Conservation (phyloP, 2,329 filamentous ascomycete species). For the Cladosporium sp. region DNA sequence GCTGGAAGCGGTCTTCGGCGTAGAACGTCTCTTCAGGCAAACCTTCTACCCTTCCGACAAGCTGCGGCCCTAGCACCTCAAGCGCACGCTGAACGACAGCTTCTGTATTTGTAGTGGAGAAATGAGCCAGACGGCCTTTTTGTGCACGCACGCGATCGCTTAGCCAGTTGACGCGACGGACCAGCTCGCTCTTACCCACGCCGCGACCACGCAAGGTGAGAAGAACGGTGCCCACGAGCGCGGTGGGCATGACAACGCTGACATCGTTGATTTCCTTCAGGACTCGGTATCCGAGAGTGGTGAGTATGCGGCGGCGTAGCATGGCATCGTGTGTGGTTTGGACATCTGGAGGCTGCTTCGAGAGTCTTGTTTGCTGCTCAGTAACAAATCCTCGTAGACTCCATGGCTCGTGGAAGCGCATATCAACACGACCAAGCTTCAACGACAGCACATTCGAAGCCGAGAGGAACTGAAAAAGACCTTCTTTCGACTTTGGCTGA, state of each 20-base stretch:
- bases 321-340: slow-evolving; percentile 33
- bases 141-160: slow-evolving; percentile 73
- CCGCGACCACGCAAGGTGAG: slow-evolving; percentile 86
- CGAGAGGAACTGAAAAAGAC: slow-evolving; percentile 80
- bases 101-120: slow-evolving; percentile 70
- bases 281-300: slow-evolving; percentile 86
- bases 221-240: slow-evolving; percentile 87
- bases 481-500: slow-evolving; percentile 92
- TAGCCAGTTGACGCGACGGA: slow-evolving; percentile 85
- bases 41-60: slow-evolving; percentile 73
- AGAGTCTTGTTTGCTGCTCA: slow-evolving; percentile 58
- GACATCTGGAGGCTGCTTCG: slow-evolving; percentile 7
- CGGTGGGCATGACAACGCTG: slow-evolving; percentile 96
- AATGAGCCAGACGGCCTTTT: slow-evolving; percentile 88
- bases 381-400: slow-evolving; percentile 76
- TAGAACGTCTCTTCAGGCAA: slow-evolving; percentile 89
- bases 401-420: slow-evolving; percentile 95
- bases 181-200: slow-evolving; percentile 78
- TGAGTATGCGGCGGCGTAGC: slow-evolving; percentile 61
- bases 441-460: slow-evolving; percentile 83
- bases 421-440: slow-evolving; percentile 84
- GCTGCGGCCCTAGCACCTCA: slow-evolving; percentile 81
- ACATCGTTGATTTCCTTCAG: slow-evolving; percentile 91
- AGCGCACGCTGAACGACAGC: slow-evolving; percentile 83
- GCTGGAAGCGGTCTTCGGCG: slow-evolving; percentile 87